phyloP scores from a whole-genome alignment of 768 basidiomycete species.

The Cyathus striatus region DNA sequence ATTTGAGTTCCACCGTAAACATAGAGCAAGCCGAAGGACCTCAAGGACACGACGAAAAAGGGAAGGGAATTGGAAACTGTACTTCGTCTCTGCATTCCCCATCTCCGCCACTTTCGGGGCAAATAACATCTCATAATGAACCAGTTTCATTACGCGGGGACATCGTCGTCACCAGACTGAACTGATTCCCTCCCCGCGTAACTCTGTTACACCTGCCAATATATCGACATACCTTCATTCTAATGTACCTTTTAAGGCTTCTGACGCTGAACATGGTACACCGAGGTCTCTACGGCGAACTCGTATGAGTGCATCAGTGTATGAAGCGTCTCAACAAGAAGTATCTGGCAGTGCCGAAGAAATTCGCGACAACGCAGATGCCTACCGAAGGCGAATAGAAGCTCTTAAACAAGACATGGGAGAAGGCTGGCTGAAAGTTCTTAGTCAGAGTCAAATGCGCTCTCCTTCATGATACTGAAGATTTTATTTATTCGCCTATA shows the following conservation, averaged over 20 bases:
- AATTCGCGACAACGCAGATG: slow-evolving; percentile 52
- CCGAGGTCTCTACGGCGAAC: slow-evolving; percentile 38
- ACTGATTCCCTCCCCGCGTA: slow-evolving; percentile 19
- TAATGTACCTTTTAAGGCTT: slow-evolving; percentile 5
- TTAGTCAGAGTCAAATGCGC: slow-evolving; percentile 36
- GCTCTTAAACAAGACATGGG: slow-evolving; percentile 84
- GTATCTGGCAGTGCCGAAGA: slow-evolving; percentile 16
- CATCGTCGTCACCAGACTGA: slow-evolving; percentile 52
- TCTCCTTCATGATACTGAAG: slow-evolving; percentile 1
- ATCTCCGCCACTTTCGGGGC: slow-evolving; percentile 11
- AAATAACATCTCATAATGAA: slow-evolving; percentile 15
- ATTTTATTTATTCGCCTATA: slow-evolving; percentile 1
- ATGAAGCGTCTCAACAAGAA: slow-evolving; percentile 42
- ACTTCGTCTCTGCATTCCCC: too few relatives aligned
- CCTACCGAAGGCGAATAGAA: slow-evolving; percentile 75
- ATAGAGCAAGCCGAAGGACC: slow-evolving; percentile 23
- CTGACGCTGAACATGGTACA: slow-evolving; percentile 8
- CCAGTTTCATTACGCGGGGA: slow-evolving; percentile 12
- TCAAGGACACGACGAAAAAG: slow-evolving; percentile 2
- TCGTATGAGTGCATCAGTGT: slow-evolving; percentile 57
- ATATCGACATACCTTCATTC: slow-evolving; percentile 6
- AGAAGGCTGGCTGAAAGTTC: slow-evolving; percentile 84
- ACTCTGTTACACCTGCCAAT: background rate
- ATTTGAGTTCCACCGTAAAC: slow-evolving; percentile 22
- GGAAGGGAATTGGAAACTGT: slow-evolving; percentile 15